A percentile compares a stretch with the other conserved stretches of the same genome.
These are phyloP conservation scores for Suhomyces kunorum DNA, from an alignment of 1,139 yeast genomes.

Conservation along the genomic window DNA sequence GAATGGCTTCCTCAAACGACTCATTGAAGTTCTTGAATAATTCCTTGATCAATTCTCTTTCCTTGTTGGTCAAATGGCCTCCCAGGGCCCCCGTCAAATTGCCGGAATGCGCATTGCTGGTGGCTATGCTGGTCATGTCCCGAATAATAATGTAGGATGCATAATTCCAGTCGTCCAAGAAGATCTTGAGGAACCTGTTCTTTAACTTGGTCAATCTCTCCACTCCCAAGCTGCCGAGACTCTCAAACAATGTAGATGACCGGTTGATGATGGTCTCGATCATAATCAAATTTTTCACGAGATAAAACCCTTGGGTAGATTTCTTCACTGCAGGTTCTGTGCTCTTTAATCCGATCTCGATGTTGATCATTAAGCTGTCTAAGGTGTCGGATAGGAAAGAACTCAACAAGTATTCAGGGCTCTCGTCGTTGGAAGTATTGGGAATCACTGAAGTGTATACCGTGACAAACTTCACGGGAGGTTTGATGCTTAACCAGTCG, in stretches of 20 bases:
- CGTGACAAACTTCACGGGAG: slow-evolving; percentile 51
- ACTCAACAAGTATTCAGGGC: slow-evolving; percentile 54
- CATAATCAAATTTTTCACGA: slow-evolving; percentile 70
- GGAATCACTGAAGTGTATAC: slow-evolving; percentile 52
- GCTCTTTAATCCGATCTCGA: slow-evolving; percentile 55
- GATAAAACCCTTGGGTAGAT: slow-evolving; percentile 64
- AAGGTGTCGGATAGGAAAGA: slow-evolving; percentile 72
- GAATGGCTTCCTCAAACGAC: slow-evolving; percentile 74
- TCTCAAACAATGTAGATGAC: slow-evolving; percentile 50
- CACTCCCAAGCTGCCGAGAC: slow-evolving; percentile 64
- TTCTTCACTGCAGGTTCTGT: slow-evolving; percentile 38
- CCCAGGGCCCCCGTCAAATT: slow-evolving; percentile 26
- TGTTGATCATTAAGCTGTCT: slow-evolving; percentile 65
- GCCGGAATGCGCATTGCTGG: slow-evolving; percentile 40
- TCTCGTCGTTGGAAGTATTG: slow-evolving; percentile 33
- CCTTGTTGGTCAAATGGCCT: slow-evolving; percentile 55
- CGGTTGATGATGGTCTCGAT: slow-evolving; percentile 74
- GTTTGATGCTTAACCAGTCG: slow-evolving; percentile 65
- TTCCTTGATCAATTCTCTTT: slow-evolving; percentile 82
- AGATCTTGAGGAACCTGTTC: slow-evolving; percentile 73
- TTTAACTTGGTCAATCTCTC: slow-evolving; percentile 68
- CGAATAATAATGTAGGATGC: slow-evolving; percentile 71
- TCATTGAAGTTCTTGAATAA: slow-evolving; percentile 79
- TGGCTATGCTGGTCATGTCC: slow-evolving; percentile 64
- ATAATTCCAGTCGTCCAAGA: slow-evolving; percentile 81